phyloP scores from a whole-genome alignment of 106 monocot genomes.

The Phalaenopsis aphrodite region DNA sequence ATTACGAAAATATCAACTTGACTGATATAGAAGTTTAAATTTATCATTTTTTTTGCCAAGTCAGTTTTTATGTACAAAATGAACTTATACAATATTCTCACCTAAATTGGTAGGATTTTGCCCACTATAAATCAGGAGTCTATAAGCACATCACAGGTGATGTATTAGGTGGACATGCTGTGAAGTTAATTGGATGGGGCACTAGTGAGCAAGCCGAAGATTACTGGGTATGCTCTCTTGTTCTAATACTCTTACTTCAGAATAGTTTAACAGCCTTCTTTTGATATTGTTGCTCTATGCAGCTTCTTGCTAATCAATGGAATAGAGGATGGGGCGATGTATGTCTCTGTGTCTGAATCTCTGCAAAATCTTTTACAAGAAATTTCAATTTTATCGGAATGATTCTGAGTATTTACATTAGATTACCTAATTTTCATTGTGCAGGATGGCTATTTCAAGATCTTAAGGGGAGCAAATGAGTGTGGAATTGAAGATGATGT shows the following conservation, averaged over 20 bases:
- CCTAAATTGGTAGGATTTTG: slow-evolving; percentile 61
- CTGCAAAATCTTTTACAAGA: not conserved
- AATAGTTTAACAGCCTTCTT: not conserved
- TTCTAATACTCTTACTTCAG: not conserved
- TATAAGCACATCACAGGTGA: slow-evolving; percentile 86
- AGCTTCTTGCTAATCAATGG: slow-evolving; percentile 99
- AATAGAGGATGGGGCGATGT: slow-evolving; percentile 98
- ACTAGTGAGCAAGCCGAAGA: slow-evolving; percentile 85
- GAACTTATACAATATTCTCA: no score
- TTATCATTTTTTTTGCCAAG: no score
- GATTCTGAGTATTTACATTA: not conserved
- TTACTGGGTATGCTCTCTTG: slow-evolving; percentile 63
- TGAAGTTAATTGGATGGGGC: slow-evolving; percentile 98
- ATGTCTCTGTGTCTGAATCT: slow-evolving; percentile 11
- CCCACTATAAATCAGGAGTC: slow-evolving; percentile 91
- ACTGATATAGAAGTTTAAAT: not conserved
- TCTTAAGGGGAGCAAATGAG: slow-evolving; percentile 65
- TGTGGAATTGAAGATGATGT: slow-evolving; percentile 84
- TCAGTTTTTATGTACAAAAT: no score
- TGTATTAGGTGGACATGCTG: slow-evolving; percentile 81
- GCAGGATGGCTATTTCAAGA: slow-evolving; percentile 69
- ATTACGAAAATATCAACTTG: not conserved
- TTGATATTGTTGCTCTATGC: slow-evolving; percentile 17
- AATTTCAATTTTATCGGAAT: not conserved
- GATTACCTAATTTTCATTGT: not conserved